A percentile compares a stretch with the other conserved stretches of the same genome.
Conservation (phyloP, 371 early-diverging fungal genomes). For the Coemansia sp. region DNA sequence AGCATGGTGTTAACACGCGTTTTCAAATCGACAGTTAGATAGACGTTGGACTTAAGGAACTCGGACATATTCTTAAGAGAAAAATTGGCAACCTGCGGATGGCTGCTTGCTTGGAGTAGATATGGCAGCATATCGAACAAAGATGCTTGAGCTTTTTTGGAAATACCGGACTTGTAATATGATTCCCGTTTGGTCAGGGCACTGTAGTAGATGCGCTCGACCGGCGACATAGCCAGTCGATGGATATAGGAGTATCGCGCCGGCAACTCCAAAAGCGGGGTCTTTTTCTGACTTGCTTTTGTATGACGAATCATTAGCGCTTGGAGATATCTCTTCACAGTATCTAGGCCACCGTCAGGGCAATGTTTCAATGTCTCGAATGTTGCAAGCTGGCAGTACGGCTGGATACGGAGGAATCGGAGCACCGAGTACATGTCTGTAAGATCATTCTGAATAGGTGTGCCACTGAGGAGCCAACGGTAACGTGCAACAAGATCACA, state of each 20-base stretch:
- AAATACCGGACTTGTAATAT: too few species aligned
- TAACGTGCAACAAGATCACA: conserved; percentile 57
- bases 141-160: too few species aligned
- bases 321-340: conserved; percentile 56
- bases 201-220: conserved; percentile 60
- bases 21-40: background rate
- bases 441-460: conserved; percentile 78
- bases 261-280: conserved; percentile 63
- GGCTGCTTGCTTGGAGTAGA: conserved; percentile 60
- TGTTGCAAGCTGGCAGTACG: conserved; percentile 54
- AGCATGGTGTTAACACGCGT: background rate
- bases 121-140: conserved; percentile 59
- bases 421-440: conserved; percentile 80
- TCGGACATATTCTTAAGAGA: background rate
- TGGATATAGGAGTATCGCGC: conserved; percentile 50
- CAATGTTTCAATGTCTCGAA: conserved; percentile 53
- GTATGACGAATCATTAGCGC: conserved; percentile 65
- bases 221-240: conserved; percentile 53
- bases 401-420: conserved; percentile 69
- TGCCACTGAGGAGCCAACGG: conserved; percentile 84
- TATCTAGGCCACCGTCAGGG: background rate
- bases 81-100: conserved; percentile 28
- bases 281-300: conserved; percentile 58
- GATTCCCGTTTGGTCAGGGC: conserved; percentile 11
- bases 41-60: background rate